Evolutionary conservation across 257 asterid species (phyloP).

Genomic region (Capsicum baccatum): DNA sequence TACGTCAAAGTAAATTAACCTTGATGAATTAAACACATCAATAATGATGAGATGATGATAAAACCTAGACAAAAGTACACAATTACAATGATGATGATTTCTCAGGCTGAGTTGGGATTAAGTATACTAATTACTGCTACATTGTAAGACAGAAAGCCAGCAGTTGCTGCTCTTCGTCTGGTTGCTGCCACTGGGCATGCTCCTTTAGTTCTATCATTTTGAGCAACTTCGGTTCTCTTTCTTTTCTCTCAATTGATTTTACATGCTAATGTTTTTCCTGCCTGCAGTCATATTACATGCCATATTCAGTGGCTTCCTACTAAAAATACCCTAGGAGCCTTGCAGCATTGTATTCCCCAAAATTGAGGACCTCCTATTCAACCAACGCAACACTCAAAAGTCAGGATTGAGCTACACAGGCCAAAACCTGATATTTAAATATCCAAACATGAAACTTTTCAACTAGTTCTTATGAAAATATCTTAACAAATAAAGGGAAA

Average conservation of each 20-base stretch:
- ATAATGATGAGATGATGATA: neutral
- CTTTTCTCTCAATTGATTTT: neutral
- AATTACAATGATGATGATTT: neutral
- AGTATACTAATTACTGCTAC: neutral
- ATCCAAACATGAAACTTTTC: neutral
- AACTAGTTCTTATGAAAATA: neutral
- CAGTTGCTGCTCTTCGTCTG: neutral
- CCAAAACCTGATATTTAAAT: conserved; percentile 1
- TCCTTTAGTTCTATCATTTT: neutral
- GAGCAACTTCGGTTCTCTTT: neutral
- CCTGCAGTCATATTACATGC: neutral
- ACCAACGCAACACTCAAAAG: conserved; percentile 7
- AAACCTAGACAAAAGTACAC: neutral
- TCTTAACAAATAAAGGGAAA: neutral
- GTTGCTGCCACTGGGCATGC: neutral
- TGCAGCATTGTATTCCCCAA: neutral
- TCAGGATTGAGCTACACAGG: neutral
- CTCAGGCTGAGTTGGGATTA: neutral
- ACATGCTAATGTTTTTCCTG: neutral
- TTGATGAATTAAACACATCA: neutral
- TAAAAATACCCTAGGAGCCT: neutral
- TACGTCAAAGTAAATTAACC: neutral
- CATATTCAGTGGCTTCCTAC: neutral
- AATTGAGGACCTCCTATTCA: neutral
- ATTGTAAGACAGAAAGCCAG: neutral